Evolutionary conservation across 495 filamentous ascomycete species (phyloP), one percentile per base, ranked within the genome.

Genomic region (Penicillium antarcticum): DNA sequence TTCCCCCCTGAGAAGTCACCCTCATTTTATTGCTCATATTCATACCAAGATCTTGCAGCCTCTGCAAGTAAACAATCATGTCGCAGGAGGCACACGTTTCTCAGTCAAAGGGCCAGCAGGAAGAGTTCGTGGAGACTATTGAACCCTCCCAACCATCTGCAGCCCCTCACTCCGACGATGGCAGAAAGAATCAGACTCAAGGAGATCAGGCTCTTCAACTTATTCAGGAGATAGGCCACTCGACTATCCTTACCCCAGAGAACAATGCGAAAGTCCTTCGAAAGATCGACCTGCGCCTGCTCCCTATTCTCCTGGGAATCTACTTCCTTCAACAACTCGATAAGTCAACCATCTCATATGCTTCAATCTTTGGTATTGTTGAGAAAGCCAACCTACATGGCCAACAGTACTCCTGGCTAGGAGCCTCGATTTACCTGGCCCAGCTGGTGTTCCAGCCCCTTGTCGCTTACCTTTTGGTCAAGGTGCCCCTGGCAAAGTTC

Each of bases 291-390:
- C 56, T 71, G 33, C 65, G 77, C 42, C 45, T 84, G 4, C 72
- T 84, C 53, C 80, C 80, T 3, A 72, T 77, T 42, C 58, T 75
- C 3, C 46, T 72, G 8, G 65, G 62, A 8, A 70, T 74, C 40
- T 75, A 74, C 56, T 72, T 72, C 42, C 60, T 84, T 3, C 78
- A 81, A 39, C 78, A 77, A 51, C 69, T 83, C 17, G 81, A 84
- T 65, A 83, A 83, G 51, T 78, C 78, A 2, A 80, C 79, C 1
- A 68, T 83, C 3, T 75, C 75, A 5, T 83, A 82, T 62, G 78
- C 75, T 0, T 71, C 68, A 6, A 66, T 78, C 31, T 80, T 81
- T 61, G 76, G 80, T 1, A 53, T 79, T 24, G 58, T 71, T 12
- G 63, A 71, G 24, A 66, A 74, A 26, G 63, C 74, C 32, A 44